phyloP scores from a whole-genome alignment of 2,329 filamentous ascomycete species.

The Aspergillus sp. region DNA sequence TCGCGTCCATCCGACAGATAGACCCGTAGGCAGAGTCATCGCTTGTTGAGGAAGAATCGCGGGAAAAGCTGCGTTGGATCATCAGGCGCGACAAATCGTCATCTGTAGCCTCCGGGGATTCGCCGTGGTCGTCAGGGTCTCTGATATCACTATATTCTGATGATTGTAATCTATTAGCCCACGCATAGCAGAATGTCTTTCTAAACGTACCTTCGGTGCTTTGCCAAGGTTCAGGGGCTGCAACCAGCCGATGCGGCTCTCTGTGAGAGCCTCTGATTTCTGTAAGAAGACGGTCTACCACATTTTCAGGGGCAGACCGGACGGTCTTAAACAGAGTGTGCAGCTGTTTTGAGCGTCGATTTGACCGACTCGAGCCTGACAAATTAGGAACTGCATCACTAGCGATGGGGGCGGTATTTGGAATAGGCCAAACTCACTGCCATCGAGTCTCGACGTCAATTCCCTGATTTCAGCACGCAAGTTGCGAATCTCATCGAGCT shows the following conservation, averaged over 20 bases:
- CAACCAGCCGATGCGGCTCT: conserved; percentile 17
- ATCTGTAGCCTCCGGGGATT: not conserved
- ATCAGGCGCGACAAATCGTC: not conserved
- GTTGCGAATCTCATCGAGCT: conserved; percentile 38
- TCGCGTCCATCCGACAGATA: conserved; percentile 21
- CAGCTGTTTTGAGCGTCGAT: conserved; percentile 30
- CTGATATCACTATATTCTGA: conserved; percentile 8
- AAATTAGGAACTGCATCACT: not conserved
- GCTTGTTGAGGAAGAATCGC: conserved; percentile 21
- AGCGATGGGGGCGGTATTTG: not conserved
- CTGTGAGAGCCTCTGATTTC: conserved; percentile 27
- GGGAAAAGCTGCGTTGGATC: not conserved
- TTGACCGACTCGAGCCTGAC: conserved; percentile 16
- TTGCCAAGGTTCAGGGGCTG: conserved; percentile 24
- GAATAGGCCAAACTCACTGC: conserved; percentile 16
- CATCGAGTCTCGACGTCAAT: conserved; percentile 27
- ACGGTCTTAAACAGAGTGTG: conserved; percentile 35
- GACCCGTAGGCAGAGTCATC: conserved; percentile 25
- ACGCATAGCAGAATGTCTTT: not conserved
- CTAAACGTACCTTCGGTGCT: conserved; percentile 24
- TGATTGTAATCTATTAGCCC: not conserved
- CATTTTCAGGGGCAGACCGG: conserved; percentile 31
- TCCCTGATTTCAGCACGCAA: conserved; percentile 36
- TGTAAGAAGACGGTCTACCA: conserved; percentile 32
- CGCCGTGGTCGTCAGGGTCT: conserved; percentile 12